Evolutionary conservation across 2,329 filamentous ascomycete genomes (phyloP).

Genomic region (Rosellinia necatrix): DNA sequence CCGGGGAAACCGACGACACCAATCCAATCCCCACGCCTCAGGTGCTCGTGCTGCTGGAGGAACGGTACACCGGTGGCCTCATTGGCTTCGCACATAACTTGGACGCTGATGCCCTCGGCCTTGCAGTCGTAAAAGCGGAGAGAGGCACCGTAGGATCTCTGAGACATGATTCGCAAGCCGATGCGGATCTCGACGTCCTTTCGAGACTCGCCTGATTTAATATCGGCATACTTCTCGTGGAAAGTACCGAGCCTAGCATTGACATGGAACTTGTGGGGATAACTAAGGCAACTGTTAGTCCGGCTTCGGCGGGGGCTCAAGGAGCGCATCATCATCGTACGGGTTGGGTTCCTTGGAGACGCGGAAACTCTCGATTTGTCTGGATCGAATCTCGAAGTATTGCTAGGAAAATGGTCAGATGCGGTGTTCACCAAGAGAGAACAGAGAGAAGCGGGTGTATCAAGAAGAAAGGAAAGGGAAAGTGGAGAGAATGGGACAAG

Average conservation of each 20-base stretch:
- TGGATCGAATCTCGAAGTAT: slow-evolving; percentile 95
- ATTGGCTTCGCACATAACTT: slow-evolving; percentile 91
- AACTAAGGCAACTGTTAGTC: slow-evolving; percentile 49
- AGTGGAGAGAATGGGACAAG: too few relatives aligned
- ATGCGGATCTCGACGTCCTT: slow-evolving; percentile 77
- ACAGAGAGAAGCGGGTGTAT: too few relatives aligned
- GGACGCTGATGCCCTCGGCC: slow-evolving; percentile 68
- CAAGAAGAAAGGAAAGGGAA: too few relatives aligned
- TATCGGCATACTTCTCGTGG: slow-evolving; percentile 72
- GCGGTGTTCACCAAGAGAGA: background rate
- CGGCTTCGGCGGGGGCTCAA: background rate
- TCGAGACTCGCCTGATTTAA: slow-evolving; percentile 86
- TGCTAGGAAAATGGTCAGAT: slow-evolving; percentile 36
- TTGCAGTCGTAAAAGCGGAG: slow-evolving; percentile 85
- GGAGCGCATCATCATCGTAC: slow-evolving; percentile 1
- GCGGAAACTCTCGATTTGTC: slow-evolving; percentile 75
- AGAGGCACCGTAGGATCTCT: slow-evolving; percentile 80
- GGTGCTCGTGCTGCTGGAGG: slow-evolving; percentile 84
- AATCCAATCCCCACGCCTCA: slow-evolving; percentile 91
- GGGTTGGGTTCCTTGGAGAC: slow-evolving; percentile 74
- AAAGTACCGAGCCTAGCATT: slow-evolving; percentile 84
- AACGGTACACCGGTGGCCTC: slow-evolving; percentile 75
- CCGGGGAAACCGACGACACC: slow-evolving; percentile 85
- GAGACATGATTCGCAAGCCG: slow-evolving; percentile 87
- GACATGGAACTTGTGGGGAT: slow-evolving; percentile 92